Base-by-base conservation (phyloP, 176 grass and related monocot species). In the Carex myosuroides region DNA sequence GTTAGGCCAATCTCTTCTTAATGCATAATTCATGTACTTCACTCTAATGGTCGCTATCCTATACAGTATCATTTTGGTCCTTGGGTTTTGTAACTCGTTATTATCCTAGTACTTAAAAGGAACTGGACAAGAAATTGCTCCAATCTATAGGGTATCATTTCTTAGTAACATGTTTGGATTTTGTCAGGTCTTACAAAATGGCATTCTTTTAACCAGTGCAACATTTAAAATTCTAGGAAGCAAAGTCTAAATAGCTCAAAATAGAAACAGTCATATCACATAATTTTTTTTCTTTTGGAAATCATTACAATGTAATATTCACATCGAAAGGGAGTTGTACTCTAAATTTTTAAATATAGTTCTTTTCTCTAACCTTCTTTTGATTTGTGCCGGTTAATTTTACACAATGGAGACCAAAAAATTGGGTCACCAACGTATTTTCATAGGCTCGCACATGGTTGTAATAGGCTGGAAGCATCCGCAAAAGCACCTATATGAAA, bases 401-500 rank as follows among this genome's bases (percentile, higher is more conserved):
- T 20, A 97, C 91, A 85, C 94, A 97, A 67, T 97, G 94, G 41
- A 97, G 87, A 60, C 94, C 91, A 63, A 94, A 97, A 86, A 97
- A 97, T 84, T 97, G 94, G 56, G 94, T 91, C 21, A 97, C 94
- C 81, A 97, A 84, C 2, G 89, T 94, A 89, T 92, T 88, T 61
- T 97, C 94, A 58, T 88, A 92, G 75, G 84, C 57, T 24, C 91
- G 85, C 56, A 97, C 91, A 87, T 97, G 94, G 42, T 89, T 94
- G 64, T 97, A 97, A 70, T 97, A 97, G 63, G 94, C 91, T 85
- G 60, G 94, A 82, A 97, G 94, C 94, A 97, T 97, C 89, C 85
- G 89, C 63, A 97, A 84, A 92, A 97, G 90, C 61, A 97, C 92
- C 94, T 94, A 81, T 72, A 73, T 72, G 63, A 80, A 30, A 80